Evolutionary conservation across 805 yeast species (phyloP), one percentile per base, ranked within the genome.

Genomic region (Myxozyma sirexii): DNA sequence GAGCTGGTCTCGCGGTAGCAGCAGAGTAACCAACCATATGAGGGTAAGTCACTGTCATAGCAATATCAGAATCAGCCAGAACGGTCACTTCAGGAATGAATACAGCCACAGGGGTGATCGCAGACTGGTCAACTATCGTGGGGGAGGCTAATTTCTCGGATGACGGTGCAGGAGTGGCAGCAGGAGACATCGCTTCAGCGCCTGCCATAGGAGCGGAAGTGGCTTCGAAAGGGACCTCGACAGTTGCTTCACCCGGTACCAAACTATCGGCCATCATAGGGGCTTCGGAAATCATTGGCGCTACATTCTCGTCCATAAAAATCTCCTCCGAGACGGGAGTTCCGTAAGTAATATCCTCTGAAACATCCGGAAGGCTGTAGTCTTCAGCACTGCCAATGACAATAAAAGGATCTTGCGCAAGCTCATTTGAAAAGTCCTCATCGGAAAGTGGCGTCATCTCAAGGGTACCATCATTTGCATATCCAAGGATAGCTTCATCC

Each of bases 21-120:
- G 65, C 50, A 27, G 60, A 15, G 54, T 54, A 64, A 4, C 66
- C 67, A 15, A 41, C 54, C 45, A 60, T 48, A 31, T 47, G 58
- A 27, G 66, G 57, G 45, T 60, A 62, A 1, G 58, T 56, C 15
- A 62, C 64, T 8, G 65, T 62, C 50, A 55, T 48, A 13, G 64
- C 43, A 10, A 37, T 23, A 29, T 51, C 58, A 27, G 49, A 13
- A 41, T 59, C 65, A 12, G 24, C 15, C 58, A 62, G 6, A 13
- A 57, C 59, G 23, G 64, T 61, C 21, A 48, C 42, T 13, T 41
- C 51, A n/a, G 64, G 56, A n/a, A 33, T 42, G 33, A 61, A 61
- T 13, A 57, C 54, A 5, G 62, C 59, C 29, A 61, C 50, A 24
- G 64, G 29, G n/a, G 62, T 61, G 24, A 54, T 33, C 4, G 54